Base-by-base conservation (phyloP, 2,329 filamentous ascomycete genomes). In the Ophiostoma sp. region DNA sequence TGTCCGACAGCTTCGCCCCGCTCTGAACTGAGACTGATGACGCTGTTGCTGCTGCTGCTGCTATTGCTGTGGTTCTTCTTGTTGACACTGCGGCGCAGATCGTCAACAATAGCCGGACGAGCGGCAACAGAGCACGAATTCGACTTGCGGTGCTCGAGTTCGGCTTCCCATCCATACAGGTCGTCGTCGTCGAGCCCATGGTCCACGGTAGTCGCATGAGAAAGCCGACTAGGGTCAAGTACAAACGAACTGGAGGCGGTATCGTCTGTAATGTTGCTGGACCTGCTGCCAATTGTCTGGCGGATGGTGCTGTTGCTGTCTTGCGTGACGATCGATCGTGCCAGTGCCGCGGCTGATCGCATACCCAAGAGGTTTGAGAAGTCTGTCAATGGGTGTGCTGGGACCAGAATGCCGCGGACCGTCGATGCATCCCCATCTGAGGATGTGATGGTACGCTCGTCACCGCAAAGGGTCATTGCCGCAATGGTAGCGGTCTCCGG, bases 161-260 rank as follows among this genome's bases (percentile, higher is more conserved):
- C 85, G 11, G 85, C 85, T 74, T 88, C 86, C 87, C 87, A 89
- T 15, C 87, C 87, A 72, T 88, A 88, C 4, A 83, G 76, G 72
- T 88, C 86, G 15, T 77, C 76, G 4, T 73, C 52, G 59, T 77
- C 79, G 33, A 80, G 80, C n/a, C 77, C 75, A 31, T 78, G 74
- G 12, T 78, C 77, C 39, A 79, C 77, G 48, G 80, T 78, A 1
- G 42, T 28, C 1, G 57, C 31, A 28, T 25, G 28, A 6, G 61
- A 71, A 19, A 71, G 36, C 2, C 57, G 55, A 6, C 33, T 64
- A 3, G 36, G 39, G 19, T 28, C 28, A 8, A 31, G 15, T 11
- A 36, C 71, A 61, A 63, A 70, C 3, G 66, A 12, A 8, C 64
- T 7, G 19, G 28, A 17, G 1, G 22, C 39, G 5, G 72, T 39